Evolutionary conservation across 169 alveolate species (phyloP).

Genomic region (Prorocentrum cordatum): DNA sequence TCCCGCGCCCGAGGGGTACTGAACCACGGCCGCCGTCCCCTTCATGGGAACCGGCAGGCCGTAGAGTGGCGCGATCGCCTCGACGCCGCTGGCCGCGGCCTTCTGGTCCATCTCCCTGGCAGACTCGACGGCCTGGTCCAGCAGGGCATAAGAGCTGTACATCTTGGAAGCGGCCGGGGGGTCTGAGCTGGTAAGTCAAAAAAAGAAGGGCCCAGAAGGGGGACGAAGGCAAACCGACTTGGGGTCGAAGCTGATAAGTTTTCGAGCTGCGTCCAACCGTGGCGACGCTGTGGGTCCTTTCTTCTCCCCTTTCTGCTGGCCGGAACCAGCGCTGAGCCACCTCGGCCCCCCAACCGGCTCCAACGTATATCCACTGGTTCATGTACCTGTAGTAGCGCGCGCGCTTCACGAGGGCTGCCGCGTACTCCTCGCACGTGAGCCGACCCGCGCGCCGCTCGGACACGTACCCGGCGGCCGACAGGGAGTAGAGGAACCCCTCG

Average conservation of each 20-base stretch:
- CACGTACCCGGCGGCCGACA: neutral
- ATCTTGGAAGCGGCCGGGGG: neutral
- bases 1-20: constrained; percentile 14
- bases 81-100: neutral
- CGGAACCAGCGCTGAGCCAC: neutral
- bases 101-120: neutral
- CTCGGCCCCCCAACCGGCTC: neutral
- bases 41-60: constrained; percentile 24
- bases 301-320: no score
- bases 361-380: neutral
- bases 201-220: neutral
- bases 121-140: neutral
- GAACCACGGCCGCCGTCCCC: constrained; percentile 30
- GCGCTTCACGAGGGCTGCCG: neutral
- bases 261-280: no score
- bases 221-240: no score
- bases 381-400: constrained; percentile 32
- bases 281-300: no score
- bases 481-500: neutral
- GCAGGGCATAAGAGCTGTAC: neutral
- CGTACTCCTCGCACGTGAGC: constrained; percentile 25
- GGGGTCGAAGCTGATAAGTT: no score
- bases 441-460: neutral
- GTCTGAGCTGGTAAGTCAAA: neutral
- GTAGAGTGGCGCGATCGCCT: neutral